These are phyloP conservation scores for Phaseolus coccineus DNA, from an alignment of 331 rosid species.

Conservation along the genomic window DNA sequence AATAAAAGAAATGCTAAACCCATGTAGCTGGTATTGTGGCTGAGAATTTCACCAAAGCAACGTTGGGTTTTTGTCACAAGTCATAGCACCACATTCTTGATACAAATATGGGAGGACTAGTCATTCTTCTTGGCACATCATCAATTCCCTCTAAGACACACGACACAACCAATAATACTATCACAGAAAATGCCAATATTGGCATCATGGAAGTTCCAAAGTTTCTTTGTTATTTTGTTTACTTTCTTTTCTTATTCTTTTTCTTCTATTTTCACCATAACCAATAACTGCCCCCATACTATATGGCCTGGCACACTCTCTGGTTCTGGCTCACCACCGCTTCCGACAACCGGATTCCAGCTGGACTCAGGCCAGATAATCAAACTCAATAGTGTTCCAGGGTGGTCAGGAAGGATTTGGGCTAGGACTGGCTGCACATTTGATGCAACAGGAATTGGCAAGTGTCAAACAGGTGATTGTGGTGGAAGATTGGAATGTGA, in stretches of 20 bases:
- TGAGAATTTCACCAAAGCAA: slow-evolving; percentile 55
- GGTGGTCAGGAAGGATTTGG: slow-evolving; percentile 97
- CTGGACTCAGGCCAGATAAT: slow-evolving; percentile 59
- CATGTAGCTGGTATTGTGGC: slow-evolving; percentile 57
- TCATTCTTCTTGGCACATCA: slow-evolving; percentile 35
- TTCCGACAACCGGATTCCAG: slow-evolving; percentile 70
- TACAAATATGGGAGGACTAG: slow-evolving; percentile 39
- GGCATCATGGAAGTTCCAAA: slow-evolving; percentile 37
- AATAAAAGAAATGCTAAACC: slow-evolving; percentile 78
- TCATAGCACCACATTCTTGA: slow-evolving; percentile 27
- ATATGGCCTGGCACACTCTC: slow-evolving; percentile 91
- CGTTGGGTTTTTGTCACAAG: slow-evolving; percentile 40
- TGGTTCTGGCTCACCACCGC: slow-evolving; percentile 70
- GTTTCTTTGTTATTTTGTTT: slow-evolving; percentile 34
- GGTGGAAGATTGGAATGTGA: slow-evolving; percentile 86
- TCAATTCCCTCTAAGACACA: slow-evolving; percentile 38
- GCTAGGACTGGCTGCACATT: slow-evolving; percentile 93
- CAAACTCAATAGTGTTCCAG: slow-evolving; percentile 62
- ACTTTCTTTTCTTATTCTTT: slow-evolving; percentile 44
- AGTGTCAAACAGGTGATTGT: slow-evolving; percentile 86
- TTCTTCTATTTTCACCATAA: slow-evolving; percentile 67
- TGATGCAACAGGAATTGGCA: slow-evolving; percentile 74
- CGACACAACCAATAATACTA: slow-evolving; percentile 6
- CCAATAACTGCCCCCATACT: slow-evolving; percentile 74
- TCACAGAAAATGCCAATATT: slow-evolving; percentile 41